Base-by-base conservation (phyloP, 768 basidiomycete species). In the Lepiota venenata region DNA sequence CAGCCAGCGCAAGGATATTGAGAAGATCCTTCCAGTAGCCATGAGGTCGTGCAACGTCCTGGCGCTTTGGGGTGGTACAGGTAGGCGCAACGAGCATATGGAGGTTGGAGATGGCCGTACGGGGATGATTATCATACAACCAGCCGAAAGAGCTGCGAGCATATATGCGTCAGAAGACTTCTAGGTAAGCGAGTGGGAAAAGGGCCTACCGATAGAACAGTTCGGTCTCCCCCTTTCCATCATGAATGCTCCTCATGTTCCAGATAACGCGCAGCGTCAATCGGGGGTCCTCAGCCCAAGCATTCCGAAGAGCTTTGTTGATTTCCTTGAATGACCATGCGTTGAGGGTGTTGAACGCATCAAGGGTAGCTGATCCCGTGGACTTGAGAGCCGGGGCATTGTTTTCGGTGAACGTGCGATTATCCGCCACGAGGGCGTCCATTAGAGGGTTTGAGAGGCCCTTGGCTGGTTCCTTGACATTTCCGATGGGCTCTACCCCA, bases 1-100 rank as follows among this genome's bases (percentile, higher is more conserved):
- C 73, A 10, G 82, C 83, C 25, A 90, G 74, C 3, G 80, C 75
- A 4, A 89, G 71, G 46, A 90, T 82, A 48, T 87, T 84, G 49
- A 87, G 75, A 18, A 88, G 73, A 59, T 89, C 88, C 62, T 91
- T 88, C 83, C 85, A 89, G 61, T 84, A 87, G 0, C 87, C 87
- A 46, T 89, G 87, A 11, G 72, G 56, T 16, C 64, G 50, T 27
- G 60, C 55, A 20, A 58, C 36, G 47, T 64, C 57, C 61, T 65
- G 66, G 55, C 66, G 60, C 61, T 69, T 71, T 15, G 61, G 54
- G 38, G 65, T 64, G 4, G 53, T 47, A 63, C 82, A 82, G 7
- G 80, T 74, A 0, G 81, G 82, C 8, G 76, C 70, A 37, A 84
- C 78, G 4, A 88, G 71, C 53, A 72, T 63, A 16, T 63, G 73